These are phyloP conservation scores for Epithemia pelagica DNA, from an alignment of 108 stramenopile species.

Conservation along the genomic window DNA sequence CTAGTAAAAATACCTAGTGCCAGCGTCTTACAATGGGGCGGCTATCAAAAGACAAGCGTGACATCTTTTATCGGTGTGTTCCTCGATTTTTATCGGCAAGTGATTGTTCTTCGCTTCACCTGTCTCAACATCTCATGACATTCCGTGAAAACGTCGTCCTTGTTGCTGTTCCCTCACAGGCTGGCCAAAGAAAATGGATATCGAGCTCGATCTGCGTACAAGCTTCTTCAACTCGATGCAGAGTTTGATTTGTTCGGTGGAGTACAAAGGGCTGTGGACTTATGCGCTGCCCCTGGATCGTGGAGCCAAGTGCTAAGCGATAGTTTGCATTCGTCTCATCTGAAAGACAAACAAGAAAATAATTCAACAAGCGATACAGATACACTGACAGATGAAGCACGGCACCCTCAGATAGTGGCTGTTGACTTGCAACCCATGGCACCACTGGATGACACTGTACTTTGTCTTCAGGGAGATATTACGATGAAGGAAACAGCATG, in stretches of 20 bases:
- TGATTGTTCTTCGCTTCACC: too few relatives aligned
- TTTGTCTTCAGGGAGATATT: slow-evolving; percentile 91
- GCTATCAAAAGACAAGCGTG: slow-evolving; percentile 90
- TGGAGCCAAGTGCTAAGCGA: slow-evolving; percentile 93
- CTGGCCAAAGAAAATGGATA: slow-evolving; percentile 93
- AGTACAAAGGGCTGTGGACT: slow-evolving; percentile 80
- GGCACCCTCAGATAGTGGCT: slow-evolving; percentile 55
- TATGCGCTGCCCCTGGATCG: slow-evolving; percentile 97
- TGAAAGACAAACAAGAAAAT: background rate
- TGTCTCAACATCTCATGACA: too few relatives aligned
- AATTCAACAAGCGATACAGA: slow-evolving; percentile 1
- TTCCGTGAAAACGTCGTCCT: too few relatives aligned
- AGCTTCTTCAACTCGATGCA: slow-evolving; percentile 94
- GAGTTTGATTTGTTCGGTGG: slow-evolving; percentile 85
- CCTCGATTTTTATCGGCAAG: too few relatives aligned
- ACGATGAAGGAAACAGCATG: slow-evolving; percentile 79
- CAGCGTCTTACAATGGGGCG: slow-evolving; percentile 68
- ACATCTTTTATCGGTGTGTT: slow-evolving; percentile 90
- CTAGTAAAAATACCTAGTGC: too few relatives aligned
- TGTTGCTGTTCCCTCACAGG: too few relatives aligned
- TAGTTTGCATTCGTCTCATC: slow-evolving; percentile 41
- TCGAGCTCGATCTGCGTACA: slow-evolving; percentile 96
- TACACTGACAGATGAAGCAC: background rate
- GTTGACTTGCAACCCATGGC: slow-evolving; percentile 98
- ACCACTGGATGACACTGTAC: slow-evolving; percentile 84